Percentiles rank a stretch among this genome's conserved stretches.
phyloP scores from a whole-genome alignment of 2,329 filamentous ascomycete genomes.

The Xylariaceae sp. region DNA sequence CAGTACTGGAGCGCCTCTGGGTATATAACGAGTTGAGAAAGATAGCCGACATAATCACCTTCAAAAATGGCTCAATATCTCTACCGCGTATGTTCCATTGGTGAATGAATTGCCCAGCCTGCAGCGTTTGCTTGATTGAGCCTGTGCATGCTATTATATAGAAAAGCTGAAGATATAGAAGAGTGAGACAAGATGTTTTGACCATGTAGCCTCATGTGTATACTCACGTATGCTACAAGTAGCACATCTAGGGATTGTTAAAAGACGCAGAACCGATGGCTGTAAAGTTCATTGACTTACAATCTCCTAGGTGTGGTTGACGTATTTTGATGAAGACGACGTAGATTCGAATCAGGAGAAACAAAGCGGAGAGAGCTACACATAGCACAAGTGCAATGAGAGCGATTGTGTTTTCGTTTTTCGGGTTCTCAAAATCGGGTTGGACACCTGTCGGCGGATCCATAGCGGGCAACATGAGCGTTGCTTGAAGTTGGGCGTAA shows the following conservation, averaged over 20 bases:
- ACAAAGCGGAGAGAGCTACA: background rate
- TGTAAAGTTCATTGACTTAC: too few species aligned
- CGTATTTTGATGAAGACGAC: constrained; percentile 1
- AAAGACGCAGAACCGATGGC: background rate
- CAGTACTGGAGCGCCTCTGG: too few species aligned
- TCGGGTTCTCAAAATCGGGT: constrained; percentile 1
- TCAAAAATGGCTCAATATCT: constrained; percentile 3
- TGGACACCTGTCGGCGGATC: constrained; percentile 1
- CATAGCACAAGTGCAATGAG: background rate
- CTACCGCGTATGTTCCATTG: constrained; percentile 4
- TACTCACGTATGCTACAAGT: constrained; percentile 3
- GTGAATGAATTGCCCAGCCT: constrained; percentile 1
- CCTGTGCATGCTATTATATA: background rate
- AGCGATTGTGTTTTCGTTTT: background rate
- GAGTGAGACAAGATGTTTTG: background rate
- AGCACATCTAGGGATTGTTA: constrained; percentile 2
- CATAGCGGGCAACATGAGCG: background rate
- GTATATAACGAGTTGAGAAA: too few species aligned
- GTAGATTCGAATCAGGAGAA: background rate
- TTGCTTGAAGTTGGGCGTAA: background rate
- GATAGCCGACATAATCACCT: background rate
- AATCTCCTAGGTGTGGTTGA: constrained; percentile 3
- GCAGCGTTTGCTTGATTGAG: background rate
- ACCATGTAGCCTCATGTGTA: too few species aligned
- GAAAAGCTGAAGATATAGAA: background rate